Percentiles rank a stretch among this genome's conserved stretches.
Evolutionary conservation across 257 asterid genomes (phyloP).

Genomic region (Nicotiana undulata): DNA sequence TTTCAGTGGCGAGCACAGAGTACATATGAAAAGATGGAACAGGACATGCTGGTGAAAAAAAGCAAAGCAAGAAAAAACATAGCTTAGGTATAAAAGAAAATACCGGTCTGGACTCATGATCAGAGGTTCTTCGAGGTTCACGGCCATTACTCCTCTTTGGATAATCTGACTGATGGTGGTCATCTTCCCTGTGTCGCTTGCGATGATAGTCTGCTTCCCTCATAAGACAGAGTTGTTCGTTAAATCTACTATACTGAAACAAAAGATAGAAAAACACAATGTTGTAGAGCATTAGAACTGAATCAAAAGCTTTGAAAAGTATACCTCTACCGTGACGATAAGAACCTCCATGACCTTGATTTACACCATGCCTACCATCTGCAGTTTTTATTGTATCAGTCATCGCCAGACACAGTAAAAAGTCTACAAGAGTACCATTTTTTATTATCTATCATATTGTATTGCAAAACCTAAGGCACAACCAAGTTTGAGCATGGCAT

Average conservation of each 20-base stretch:
- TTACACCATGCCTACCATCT: constrained; percentile 82
- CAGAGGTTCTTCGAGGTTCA: constrained; percentile 69
- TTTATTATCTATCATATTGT: neutral
- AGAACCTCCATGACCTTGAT: constrained; percentile 71
- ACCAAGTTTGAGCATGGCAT: neutral
- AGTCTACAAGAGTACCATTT: neutral
- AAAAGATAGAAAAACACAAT: neutral
- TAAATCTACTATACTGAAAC: neutral
- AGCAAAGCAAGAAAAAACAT: neutral
- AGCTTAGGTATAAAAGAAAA: constrained; percentile 9
- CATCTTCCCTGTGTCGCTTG: constrained; percentile 76
- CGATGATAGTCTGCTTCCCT: constrained; percentile 50
- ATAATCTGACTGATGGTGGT: constrained; percentile 52
- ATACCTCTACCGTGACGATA: constrained; percentile 76
- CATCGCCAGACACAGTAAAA: neutral
- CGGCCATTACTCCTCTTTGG: constrained; percentile 65
- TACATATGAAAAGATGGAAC: neutral
- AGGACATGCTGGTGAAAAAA: neutral
- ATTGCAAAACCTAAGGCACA: neutral
- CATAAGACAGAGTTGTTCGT: neutral
- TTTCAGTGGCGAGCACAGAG: too few relatives aligned
- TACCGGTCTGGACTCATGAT: constrained; percentile 79
- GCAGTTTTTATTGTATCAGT: constrained; percentile 3
- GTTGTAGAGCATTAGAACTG: neutral
- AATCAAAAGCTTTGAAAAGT: neutral